These are phyloP conservation scores for Aquilaria sinensis DNA, from an alignment of 345 rosid species.

Conservation along the genomic window DNA sequence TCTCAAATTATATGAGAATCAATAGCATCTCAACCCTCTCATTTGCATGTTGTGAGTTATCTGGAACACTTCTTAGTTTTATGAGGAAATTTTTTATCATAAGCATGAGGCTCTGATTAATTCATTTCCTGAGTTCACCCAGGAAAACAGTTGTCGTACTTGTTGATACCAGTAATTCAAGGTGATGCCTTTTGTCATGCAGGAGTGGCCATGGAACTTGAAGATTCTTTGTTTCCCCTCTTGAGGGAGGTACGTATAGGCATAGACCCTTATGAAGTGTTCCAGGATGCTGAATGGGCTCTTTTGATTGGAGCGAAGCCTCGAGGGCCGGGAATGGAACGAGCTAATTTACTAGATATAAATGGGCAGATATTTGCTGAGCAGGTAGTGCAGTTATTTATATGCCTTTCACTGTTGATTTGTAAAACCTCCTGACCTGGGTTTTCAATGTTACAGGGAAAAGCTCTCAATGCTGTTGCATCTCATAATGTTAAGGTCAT, in stretches of 20 bases:
- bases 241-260: conserved; percentile 92
- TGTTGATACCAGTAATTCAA: not conserved
- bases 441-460: conserved; percentile 44
- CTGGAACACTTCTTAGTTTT: no score
- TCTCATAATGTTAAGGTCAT: conserved; percentile 84
- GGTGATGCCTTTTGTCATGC: conserved; percentile 12
- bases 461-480: conserved; percentile 90
- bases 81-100: no score
- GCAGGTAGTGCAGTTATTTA: conserved; percentile 41
- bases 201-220: conserved; percentile 99
- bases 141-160: no score
- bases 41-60: no score
- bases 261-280: conserved; percentile 72
- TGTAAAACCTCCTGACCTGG: not conserved
- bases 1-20: no score
- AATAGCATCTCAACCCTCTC: no score
- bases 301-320: conserved; percentile 97
- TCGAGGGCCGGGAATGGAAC: conserved; percentile 98
- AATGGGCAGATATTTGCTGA: conserved; percentile 91
- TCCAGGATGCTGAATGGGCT: conserved; percentile 97
- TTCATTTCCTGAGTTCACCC: no score
- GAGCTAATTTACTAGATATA: conserved; percentile 82
- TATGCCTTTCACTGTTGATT: not conserved
- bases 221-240: conserved; percentile 92
- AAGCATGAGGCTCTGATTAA: no score